phyloP scores from a whole-genome alignment of 2,329 filamentous ascomycete genomes.

The Chaetomium strumarium region DNA sequence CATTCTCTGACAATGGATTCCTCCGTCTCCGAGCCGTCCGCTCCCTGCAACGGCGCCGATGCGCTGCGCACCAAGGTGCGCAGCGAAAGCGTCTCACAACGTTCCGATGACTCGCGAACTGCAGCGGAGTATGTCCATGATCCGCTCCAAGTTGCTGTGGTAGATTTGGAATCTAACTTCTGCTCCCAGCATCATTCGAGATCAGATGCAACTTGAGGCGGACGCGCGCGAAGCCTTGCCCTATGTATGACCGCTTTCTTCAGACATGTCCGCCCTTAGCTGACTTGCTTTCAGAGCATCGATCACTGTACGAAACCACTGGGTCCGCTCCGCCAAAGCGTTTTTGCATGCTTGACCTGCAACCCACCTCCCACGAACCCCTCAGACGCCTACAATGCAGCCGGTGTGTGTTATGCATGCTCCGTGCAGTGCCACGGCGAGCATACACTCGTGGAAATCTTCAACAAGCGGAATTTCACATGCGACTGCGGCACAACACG shows the following conservation, averaged over 20 bases:
- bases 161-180: not conserved
- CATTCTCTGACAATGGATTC: conserved; percentile 31
- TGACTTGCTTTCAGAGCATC: conserved; percentile 61
- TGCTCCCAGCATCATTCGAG: conserved; percentile 67
- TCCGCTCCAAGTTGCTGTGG: not conserved
- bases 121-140: conserved; percentile 56
- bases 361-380: conserved; percentile 66
- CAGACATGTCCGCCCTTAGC: not conserved
- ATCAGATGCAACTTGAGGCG: conserved; percentile 84
- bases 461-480: conserved; percentile 89
- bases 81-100: conserved; percentile 55
- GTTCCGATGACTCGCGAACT: conserved; percentile 63
- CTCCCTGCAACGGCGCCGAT: conserved; percentile 22
- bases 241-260: conserved; percentile 56
- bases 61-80: conserved; percentile 40
- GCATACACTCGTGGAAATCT: conserved; percentile 90
- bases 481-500: conserved; percentile 94
- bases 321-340: conserved; percentile 76
- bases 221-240: conserved; percentile 93
- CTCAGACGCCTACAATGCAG: conserved; percentile 60
- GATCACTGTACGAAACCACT: conserved; percentile 89
- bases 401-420: conserved; percentile 92
- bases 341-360: conserved; percentile 93
- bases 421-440: conserved; percentile 96
- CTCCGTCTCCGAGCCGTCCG: conserved; percentile 22